Evolutionary conservation across 1,284 basidiomycete species (phyloP), one percentile per base, ranked within the genome.

Genomic region (Melanopsichium pennsylvanicum): DNA sequence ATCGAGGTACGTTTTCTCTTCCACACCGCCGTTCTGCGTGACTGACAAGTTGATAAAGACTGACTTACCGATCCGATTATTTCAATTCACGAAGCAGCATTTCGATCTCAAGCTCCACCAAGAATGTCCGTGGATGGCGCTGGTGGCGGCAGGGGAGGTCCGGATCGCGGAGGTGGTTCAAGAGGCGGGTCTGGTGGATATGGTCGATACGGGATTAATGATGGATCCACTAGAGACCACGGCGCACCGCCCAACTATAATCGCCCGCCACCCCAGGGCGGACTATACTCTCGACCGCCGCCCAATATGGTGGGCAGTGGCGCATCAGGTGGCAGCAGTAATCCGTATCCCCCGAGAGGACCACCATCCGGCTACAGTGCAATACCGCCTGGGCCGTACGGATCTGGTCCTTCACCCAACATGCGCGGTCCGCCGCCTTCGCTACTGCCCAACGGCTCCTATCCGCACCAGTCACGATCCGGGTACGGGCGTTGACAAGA

Each of bases 321-420:
- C 9, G 16, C 46, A 25, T 33, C 44, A 12, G 45, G 31, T n/a
- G 46, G 42, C 19, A 50, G 21, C 38, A 50, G 50, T 12, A 56
- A 52, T 13, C 26, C 44, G n/a, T 63, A 64, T 36, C 38, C 56
- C 11, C 45, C 54, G 4, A 41, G 67, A 31, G 67, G 67, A 2
- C 67, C 66, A 5, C 66, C 66, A 15, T 56, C 51, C 0, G 66
- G 66, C 42, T 69, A 69, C 32, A 59, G 59, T 16, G 54, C 25
- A 22, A 54, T 55, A 13, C 50, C 59, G 19, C 50, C 59, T 12
- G 42, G 18, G 9, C 16, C 22, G n/a, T 59, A 62, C 27, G 27
- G 42, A 6, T 46, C 54, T 9, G 58, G 58, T 2, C 64, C 54
- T 21, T 54, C 58, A 7, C 58, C 64, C 33, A 61, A 58, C 31